Evolutionary conservation across 139 green algal species (phyloP).

Genomic region (Gonium pectorale): DNA sequence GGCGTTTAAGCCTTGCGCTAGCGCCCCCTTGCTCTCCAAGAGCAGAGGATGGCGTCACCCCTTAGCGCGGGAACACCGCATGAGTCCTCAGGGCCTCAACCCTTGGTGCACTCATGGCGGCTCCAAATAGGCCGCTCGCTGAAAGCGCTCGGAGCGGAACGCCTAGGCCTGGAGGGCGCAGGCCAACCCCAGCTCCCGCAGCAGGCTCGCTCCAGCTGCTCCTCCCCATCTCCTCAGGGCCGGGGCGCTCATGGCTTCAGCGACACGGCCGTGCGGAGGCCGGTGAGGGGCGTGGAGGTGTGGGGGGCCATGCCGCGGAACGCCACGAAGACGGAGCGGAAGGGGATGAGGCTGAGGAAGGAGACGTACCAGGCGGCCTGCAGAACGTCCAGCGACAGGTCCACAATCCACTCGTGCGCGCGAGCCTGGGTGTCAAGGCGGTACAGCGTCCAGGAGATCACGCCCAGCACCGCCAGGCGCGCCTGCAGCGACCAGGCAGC

Average conservation of each 20-base stretch:
- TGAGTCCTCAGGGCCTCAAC: too few relatives aligned
- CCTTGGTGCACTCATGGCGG: too few relatives aligned
- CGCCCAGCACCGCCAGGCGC: conserved; percentile 31
- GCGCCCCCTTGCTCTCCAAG: too few relatives aligned
- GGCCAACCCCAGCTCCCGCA: too few relatives aligned
- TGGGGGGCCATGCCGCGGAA: conserved; percentile 53
- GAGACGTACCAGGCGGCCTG: conserved; percentile 63
- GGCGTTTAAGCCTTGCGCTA: too few relatives aligned
- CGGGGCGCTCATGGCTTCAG: conserved; percentile 56
- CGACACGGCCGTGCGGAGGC: conserved; percentile 35
- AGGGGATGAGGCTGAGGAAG: conserved; percentile 60
- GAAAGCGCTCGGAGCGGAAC: too few relatives aligned
- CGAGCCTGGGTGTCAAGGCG: conserved; percentile 47
- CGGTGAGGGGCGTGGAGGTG: conserved; percentile 43
- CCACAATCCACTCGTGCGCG: conserved; percentile 65
- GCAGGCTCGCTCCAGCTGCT: too few relatives aligned
- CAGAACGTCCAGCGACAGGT: conserved; percentile 63
- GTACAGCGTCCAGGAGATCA: conserved; percentile 48
- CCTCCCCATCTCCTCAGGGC: too few relatives aligned
- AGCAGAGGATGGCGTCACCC: too few relatives aligned
- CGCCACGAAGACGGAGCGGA: conserved; percentile 58
- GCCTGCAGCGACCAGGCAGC: conserved; percentile 42
- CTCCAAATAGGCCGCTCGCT: too few relatives aligned
- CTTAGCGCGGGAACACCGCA: too few relatives aligned
- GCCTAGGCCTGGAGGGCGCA: too few relatives aligned